Conservation (phyloP, 768 basidiomycete species). For the Suillus alpinus region DNA sequence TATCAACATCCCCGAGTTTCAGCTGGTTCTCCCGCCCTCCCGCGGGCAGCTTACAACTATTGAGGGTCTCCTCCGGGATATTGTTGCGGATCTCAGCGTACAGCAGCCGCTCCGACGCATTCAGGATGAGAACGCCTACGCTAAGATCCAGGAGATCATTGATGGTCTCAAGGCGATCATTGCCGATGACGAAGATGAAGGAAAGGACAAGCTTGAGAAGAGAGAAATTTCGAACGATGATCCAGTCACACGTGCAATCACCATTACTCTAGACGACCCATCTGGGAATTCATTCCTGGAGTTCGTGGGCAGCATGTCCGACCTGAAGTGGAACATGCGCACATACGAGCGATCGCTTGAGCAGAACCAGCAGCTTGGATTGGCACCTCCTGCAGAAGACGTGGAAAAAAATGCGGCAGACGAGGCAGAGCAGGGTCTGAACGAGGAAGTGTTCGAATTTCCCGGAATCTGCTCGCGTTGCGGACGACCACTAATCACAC, state of each 20-base stretch:
- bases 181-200: constrained; percentile 46
- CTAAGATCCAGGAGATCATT: constrained; percentile 75
- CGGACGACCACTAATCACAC: constrained; percentile 75
- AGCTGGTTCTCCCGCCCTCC: constrained; percentile 85
- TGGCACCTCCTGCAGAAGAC: constrained; percentile 53
- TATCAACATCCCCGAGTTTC: constrained; percentile 80
- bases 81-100: constrained; percentile 71
- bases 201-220: constrained; percentile 28
- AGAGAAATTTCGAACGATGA: constrained; percentile 36
- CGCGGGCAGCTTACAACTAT: constrained; percentile 96
- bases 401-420: constrained; percentile 1
- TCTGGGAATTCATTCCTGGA: constrained; percentile 97
- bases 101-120: constrained; percentile 84
- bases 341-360: constrained; percentile 76
- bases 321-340: constrained; percentile 90
- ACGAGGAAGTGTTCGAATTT: constrained; percentile 90
- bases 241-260: constrained; percentile 67
- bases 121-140: constrained; percentile 69
- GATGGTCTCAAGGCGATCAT: constrained; percentile 62
- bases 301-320: constrained; percentile 80
- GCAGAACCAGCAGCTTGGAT: constrained; percentile 79
- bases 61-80: constrained; percentile 86
- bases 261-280: constrained; percentile 86
- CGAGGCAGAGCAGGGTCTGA: constrained; percentile 30
- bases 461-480: constrained; percentile 88